Evolutionary conservation across 352 stramenopile genomes (phyloP).

Genomic region (Globisporangium paddicum): DNA sequence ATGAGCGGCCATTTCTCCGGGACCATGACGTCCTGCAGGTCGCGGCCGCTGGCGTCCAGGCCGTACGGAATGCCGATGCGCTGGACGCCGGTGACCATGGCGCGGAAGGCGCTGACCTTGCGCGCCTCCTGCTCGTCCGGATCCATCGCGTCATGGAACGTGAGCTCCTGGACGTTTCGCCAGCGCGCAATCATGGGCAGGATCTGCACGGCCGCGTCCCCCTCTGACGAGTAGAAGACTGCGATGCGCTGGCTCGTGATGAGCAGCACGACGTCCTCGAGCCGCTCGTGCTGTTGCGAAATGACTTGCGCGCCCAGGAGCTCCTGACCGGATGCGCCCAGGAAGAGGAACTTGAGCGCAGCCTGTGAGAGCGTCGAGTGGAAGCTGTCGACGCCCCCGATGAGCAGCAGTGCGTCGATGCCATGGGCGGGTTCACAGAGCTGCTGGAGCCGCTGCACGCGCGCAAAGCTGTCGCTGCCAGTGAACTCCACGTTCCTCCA

Average conservation of each 20-base stretch:
- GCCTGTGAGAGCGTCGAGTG: constrained; percentile 59
- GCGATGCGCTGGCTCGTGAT: constrained; percentile 30
- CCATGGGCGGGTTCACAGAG: constrained; percentile 26
- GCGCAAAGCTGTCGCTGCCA: constrained; percentile 48
- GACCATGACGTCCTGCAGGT: constrained; percentile 48
- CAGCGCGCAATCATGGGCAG: constrained; percentile 63
- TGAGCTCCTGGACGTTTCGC: constrained; percentile 60
- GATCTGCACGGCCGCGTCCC: constrained; percentile 54
- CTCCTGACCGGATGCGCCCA: constrained; percentile 65
- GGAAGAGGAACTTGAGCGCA: constrained; percentile 72
- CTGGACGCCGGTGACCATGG: constrained; percentile 44
- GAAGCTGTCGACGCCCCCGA: constrained; percentile 68
- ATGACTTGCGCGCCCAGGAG: constrained; percentile 74
- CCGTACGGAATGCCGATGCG: constrained; percentile 61
- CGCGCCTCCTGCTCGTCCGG: constrained; percentile 57
- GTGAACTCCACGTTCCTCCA: constrained; percentile 54
- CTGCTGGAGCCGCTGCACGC: constrained; percentile 42
- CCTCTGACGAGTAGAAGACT: constrained; percentile 69
- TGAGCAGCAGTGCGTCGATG: constrained; percentile 54
- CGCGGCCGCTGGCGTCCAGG: constrained; percentile 18
- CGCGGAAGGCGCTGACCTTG: constrained; percentile 64
- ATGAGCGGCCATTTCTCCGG: constrained; percentile 74
- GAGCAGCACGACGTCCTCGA: constrained; percentile 71
- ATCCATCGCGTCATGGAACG: constrained; percentile 62
- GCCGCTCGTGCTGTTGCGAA: constrained; percentile 47